These are phyloP conservation scores for Pythium dissotocum DNA, from an alignment of 352 stramenopile species.

Conservation along the genomic window DNA sequence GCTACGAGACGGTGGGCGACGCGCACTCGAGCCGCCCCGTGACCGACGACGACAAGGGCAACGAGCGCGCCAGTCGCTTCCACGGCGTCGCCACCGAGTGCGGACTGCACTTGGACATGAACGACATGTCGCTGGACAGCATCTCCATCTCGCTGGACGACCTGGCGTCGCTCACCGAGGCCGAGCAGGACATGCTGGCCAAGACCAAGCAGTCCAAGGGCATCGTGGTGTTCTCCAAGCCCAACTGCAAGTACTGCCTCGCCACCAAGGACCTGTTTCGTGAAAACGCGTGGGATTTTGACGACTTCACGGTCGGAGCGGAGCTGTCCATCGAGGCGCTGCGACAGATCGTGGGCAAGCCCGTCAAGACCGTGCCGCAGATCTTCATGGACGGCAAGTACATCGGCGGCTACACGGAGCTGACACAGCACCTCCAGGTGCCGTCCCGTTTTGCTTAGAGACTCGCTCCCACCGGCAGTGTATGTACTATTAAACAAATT, in stretches of 20 bases:
- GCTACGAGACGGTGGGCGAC: conserved; percentile 84
- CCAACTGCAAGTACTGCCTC: conserved; percentile 75
- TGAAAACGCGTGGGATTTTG: conserved; percentile 55
- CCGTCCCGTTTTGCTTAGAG: conserved; percentile 53
- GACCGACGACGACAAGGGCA: conserved; percentile 52
- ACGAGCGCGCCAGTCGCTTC: conserved; percentile 80
- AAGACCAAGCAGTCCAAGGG: conserved; percentile 49
- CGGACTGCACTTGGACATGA: conserved; percentile 78
- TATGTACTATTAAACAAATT: conserved; percentile 7
- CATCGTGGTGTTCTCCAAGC: conserved; percentile 74
- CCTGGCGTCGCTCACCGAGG: conserved; percentile 45
- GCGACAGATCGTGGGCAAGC: conserved; percentile 53
- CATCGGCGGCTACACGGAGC: conserved; percentile 78
- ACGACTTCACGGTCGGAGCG: conserved; percentile 61
- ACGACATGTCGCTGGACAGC: conserved; percentile 58
- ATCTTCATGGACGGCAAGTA: conserved; percentile 80
- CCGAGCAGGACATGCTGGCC: conserved; percentile 42
- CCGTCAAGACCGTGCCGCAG: conserved; percentile 77
- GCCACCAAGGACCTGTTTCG: conserved; percentile 62
- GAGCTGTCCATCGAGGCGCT: conserved; percentile 60
- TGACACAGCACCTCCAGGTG: conserved; percentile 62
- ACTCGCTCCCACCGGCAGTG: not conserved
- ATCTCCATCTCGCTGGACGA: conserved; percentile 44
- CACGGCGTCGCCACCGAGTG: conserved; percentile 83
- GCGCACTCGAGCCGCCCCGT: conserved; percentile 84